Evolutionary conservation across 2,329 filamentous ascomycete species (phyloP), one percentile per base, ranked within the genome.

Genomic region (Trichoderma guizhouense): DNA sequence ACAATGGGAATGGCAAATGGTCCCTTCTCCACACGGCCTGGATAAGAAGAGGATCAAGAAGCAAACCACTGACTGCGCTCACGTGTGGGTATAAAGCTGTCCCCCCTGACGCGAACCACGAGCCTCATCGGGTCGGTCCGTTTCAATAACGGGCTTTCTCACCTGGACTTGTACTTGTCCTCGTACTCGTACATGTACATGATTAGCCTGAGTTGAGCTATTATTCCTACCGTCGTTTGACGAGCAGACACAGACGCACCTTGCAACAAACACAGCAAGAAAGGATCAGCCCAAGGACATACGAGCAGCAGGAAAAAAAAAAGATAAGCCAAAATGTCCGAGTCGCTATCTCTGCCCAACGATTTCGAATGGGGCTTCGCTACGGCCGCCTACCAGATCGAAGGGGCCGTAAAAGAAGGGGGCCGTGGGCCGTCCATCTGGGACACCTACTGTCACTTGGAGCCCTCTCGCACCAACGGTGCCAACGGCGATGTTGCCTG

Each of bases 401-500:
- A 85, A 73, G 84, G 84, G 15, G 83, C 79, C 7, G 81, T 80
- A n/a, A 74, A 78, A 1, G 75, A 80, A 60, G 82, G 83, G 51
- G 83, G 83, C 3, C 82, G 82, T 36, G 84, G 83, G 5, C 76
- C 79, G 21, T 83, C 82, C 14, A 83, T 84, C 34, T 85, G 83
- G 83, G 83, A 85, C 72, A 79, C 74, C 0, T 84, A 81, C 62
- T 81, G 79, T 43, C 82, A 84, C 70, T 80, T 83, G 26, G 79
- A 82, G 15, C 81, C 82, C 0, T 79, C 79, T 0, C 81, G 81
- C 24, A 82, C 83, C 24, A 82, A 82, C 43, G 79, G 81, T 30
- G 79, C 79, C 30, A 82, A 79, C 43, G 86, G 85, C 3, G 86
- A 88, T 74, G 78, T 89, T 24, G 83, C 83, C 2, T 83, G 82